Evolutionary conservation across 2,329 filamentous ascomycete genomes (phyloP), one percentile per base, ranked within the genome.

Genomic region (Fusarium burgessii): DNA sequence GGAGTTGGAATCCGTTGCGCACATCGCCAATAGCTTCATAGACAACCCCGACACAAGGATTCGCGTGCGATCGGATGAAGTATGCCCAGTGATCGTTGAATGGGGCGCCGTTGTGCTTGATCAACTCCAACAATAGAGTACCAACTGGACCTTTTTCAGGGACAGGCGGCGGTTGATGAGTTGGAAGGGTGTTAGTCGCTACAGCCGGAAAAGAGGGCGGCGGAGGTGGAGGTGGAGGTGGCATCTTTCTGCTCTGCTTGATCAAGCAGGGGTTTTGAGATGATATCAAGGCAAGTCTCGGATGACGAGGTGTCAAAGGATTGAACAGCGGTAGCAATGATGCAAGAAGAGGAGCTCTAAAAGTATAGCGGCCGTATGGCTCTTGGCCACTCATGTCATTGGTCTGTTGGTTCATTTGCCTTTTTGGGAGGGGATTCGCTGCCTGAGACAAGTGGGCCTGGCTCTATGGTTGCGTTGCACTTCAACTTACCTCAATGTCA

Each of bases 71-170:
- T 11, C 3, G 38, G 0, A 65, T 8, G 9, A 64, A 65, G 11
- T 64, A 65, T 0, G 51, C 52, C 62, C 62, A 65, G 5, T 65
- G 59, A 0, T 65, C 54, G 1, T 65, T 64, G 5, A 65, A 65
- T 0, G 49, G 61, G 0, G 59, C 33, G 0, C 59, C 62, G 2
- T 57, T 65, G 0, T 65, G 47, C 6, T 23, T 50, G 5, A 33
- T 47, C 0, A 65, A 14, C 20, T 51, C 43, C 0, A 64, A 13
- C 1, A 65, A 15, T 5, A 65, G 20, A 1, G 40, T 2, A 2
- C 42, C 42, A 0, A 3, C 0, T 0, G 58, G 6, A 1, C 18
- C 10, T 1, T 9, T 7, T 1, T 45, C 2, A 25, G 38, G 2
- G 4, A 62, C 23, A 1, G n/a, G 1, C 3, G 58, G 54, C 6